Percentiles rank a stretch among this genome's conserved stretches.
Evolutionary conservation across 306 rosid species (phyloP).

Genomic region (Citrullus colocynthis): DNA sequence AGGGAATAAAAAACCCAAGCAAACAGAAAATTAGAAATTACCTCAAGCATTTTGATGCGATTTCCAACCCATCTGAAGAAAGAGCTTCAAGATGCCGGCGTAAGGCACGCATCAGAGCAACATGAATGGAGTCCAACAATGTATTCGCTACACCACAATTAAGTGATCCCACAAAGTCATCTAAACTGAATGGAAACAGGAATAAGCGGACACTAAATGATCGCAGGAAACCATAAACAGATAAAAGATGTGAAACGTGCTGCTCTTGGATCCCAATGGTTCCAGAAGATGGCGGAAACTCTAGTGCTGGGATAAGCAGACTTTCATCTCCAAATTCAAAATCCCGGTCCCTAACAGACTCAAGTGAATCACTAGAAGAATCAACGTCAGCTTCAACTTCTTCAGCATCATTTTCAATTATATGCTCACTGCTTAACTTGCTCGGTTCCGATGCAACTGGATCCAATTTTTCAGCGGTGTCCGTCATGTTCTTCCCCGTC

Average conservation of each 20-base stretch:
- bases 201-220: constrained; percentile 61
- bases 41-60: constrained; percentile 72
- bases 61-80: constrained; percentile 54
- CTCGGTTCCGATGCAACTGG: constrained; percentile 14
- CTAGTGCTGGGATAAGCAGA: constrained; percentile 23
- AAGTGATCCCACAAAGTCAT: constrained; percentile 81
- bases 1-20: neutral
- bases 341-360: constrained; percentile 18
- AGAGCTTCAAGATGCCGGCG: constrained; percentile 52
- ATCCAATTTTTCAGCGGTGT: constrained; percentile 9
- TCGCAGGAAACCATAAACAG: constrained; percentile 77
- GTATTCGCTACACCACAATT: constrained; percentile 45
- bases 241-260: constrained; percentile 51
- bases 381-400: constrained; percentile 27
- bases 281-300: constrained; percentile 64
- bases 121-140: constrained; percentile 65
- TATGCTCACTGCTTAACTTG: constrained; percentile 20
- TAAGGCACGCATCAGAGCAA: constrained; percentile 59
- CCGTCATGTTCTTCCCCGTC: constrained; percentile 11
- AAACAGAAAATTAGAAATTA: constrained; percentile 15
- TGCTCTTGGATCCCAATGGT: constrained; percentile 73
- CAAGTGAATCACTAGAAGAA: constrained; percentile 30
- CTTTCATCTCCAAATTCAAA: constrained; percentile 21
- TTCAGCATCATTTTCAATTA: constrained; percentile 16
- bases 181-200: constrained; percentile 65